phyloP scores from a whole-genome alignment of 1,284 basidiomycete species.

The Moesziomyces sp. region DNA sequence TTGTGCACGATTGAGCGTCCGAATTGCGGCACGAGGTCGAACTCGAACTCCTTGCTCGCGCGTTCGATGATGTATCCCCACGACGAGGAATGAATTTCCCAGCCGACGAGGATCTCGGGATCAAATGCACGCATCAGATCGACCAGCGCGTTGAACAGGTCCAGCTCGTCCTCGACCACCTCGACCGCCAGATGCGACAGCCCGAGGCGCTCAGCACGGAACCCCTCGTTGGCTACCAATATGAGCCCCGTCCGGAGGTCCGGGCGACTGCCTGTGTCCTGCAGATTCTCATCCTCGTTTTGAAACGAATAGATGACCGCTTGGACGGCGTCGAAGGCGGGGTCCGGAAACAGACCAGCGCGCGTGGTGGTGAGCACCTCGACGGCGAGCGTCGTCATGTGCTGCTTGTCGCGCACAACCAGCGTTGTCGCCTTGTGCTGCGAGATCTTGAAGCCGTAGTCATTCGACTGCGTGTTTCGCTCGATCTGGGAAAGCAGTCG shows the following conservation, averaged over 20 bases:
- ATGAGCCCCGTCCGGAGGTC: constrained; percentile 57
- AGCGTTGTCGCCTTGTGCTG: constrained; percentile 48
- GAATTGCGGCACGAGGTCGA: constrained; percentile 68
- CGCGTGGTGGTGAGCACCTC: constrained; percentile 85
- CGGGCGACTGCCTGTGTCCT: constrained; percentile 51
- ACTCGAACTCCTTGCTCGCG: constrained; percentile 68
- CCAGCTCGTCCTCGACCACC: constrained; percentile 78
- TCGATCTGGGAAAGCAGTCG: constrained; percentile 74
- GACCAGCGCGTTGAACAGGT: constrained; percentile 81
- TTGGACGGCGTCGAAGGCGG: constrained; percentile 77
- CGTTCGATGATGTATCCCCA: constrained; percentile 91
- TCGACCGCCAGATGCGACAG: constrained; percentile 69
- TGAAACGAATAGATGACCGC: constrained; percentile 79
- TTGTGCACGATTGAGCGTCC: constrained; percentile 63
- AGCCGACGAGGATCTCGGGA: constrained; percentile 90
- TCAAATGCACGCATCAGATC: constrained; percentile 83
- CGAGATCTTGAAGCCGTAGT: constrained; percentile 70
- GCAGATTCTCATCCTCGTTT: constrained; percentile 70
- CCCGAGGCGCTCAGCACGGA: constrained; percentile 43
- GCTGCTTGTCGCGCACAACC: constrained; percentile 74
- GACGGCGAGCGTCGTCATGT: constrained; percentile 83
- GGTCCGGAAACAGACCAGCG: constrained; percentile 77
- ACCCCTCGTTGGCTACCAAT: constrained; percentile 17
- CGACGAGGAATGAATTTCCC: constrained; percentile 86
- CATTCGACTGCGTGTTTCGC: constrained; percentile 79